Evolutionary conservation across 495 filamentous ascomycete species (phyloP).

Genomic region (Annulohypoxylon bovei): DNA sequence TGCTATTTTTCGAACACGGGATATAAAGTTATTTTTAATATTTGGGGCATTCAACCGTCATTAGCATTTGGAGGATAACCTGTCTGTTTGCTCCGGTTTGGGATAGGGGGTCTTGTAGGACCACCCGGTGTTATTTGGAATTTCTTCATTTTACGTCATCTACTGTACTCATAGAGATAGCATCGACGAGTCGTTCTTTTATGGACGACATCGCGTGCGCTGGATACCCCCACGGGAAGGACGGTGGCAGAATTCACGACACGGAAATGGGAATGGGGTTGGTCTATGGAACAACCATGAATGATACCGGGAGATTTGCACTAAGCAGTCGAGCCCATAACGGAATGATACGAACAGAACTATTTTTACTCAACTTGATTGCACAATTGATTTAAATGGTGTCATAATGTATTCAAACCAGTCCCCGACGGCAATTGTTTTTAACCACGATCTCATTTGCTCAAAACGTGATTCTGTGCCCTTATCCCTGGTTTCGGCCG

Average conservation of each 20-base stretch:
- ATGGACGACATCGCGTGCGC: conserved; percentile 37
- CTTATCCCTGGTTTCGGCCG: conserved; percentile 15
- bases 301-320: conserved; percentile 39
- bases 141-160: conserved; percentile 26
- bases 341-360: conserved; percentile 34
- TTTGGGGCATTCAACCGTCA: conserved; percentile 19
- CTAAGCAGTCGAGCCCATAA: conserved; percentile 31
- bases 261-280: conserved; percentile 30
- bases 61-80: conserved; percentile 16
- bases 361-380: conserved; percentile 32
- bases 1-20: conserved; percentile 39
- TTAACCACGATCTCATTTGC: conserved; percentile 17
- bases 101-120: conserved; percentile 23
- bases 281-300: conserved; percentile 36
- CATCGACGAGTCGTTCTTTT: conserved; percentile 30
- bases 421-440: conserved; percentile 26
- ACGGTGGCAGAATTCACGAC: conserved; percentile 34
- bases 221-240: conserved; percentile 49
- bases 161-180: conserved; percentile 47
- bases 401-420: conserved; percentile 33
- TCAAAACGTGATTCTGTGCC: conserved; percentile 1
- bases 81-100: conserved; percentile 21
- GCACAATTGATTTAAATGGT: conserved; percentile 19
- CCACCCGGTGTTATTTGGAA: conserved; percentile 26
- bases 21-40: conserved; percentile 41